Base-by-base conservation (phyloP, 2,329 filamentous ascomycete genomes). In the Teratosphaeria epicoccoides region DNA sequence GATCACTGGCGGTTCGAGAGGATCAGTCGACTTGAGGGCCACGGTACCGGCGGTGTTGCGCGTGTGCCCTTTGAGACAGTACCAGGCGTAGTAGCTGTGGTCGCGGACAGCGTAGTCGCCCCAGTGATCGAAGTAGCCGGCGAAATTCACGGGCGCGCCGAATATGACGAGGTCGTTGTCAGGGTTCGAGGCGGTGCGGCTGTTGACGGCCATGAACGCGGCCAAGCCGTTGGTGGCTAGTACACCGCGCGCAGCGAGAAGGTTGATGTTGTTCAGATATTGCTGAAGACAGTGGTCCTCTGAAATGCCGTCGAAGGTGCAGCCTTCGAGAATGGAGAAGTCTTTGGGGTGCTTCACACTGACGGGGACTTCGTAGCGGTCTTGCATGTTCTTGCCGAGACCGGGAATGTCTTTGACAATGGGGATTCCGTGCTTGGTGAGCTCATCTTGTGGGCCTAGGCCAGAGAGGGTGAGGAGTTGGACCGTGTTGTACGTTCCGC, bases 401-500 rank as follows among this genome's bases (percentile, higher is more conserved):
- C 82, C 79, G 1, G 77, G 76, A 0, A 80, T 76, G 55, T 83
- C 72, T 3, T 74, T 70, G 20, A 82, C 57, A 1, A 78, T 66
- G 1, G 71, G 61, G 55, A 85, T 84, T 14, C 70, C 66, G 59
- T 78, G 74, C 49, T 71, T 69, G 17, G 71, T 55, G 5, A 86
- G 73, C 57, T 81, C 75, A 0, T 68, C 62, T 9, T 65, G 59
- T 0, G 80, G 80, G 0, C 82, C 82, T 25, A 85, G 73, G n/a
- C 83, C 82, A 49, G 73, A 78, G 1, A 84, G 74, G 68, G 82
- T 79, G 14, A 85, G 75, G 2, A 85, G 67, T 64, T 85, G 82
- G 4, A 81, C 79, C 1, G 77, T 76, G 67, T 84, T 81, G 64
- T 78, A 83, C 1, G 78, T 74, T 24, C 81, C 81, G 9, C 62